Evolutionary conservation across 305 asterid genomes (phyloP).

Genomic region (Solanum hybrid): DNA sequence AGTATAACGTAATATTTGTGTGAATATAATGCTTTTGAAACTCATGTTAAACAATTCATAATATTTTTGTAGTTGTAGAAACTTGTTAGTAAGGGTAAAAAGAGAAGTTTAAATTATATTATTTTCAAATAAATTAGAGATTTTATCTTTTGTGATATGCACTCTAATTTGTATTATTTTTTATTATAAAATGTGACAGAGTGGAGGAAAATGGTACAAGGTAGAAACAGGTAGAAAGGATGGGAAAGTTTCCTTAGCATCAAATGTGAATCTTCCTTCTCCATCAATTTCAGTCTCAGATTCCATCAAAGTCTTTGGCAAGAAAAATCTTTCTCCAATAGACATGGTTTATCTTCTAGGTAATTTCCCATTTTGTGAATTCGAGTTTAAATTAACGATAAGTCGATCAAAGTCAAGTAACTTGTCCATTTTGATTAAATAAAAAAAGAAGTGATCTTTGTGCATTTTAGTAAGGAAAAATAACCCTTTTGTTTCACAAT

Average conservation of each 20-base stretch:
- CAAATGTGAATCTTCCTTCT: constrained; percentile 39
- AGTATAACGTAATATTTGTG: rapidly evolving
- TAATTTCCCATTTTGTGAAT: background rate
- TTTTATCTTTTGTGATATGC: background rate
- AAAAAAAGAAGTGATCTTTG: no score
- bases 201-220: constrained; percentile 38
- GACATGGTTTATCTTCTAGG: constrained; percentile 54
- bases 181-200: constrained; percentile 9
- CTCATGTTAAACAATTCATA: background rate
- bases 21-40: background rate
- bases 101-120: background rate
- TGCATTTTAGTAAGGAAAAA: background rate
- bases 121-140: background rate
- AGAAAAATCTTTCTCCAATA: constrained; percentile 24
- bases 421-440: no score
- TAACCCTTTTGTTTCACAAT: background rate
- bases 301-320: constrained; percentile 26
- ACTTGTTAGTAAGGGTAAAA: background rate
- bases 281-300: constrained; percentile 32
- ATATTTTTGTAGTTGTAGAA: rapidly evolving
- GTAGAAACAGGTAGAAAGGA: constrained; percentile 48
- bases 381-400: background rate
- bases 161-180: no score
- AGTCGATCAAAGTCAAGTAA: background rate
- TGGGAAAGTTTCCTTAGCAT: constrained; percentile 35